Base-by-base conservation (phyloP, 2,329 filamentous ascomycete species). In the Tolypocladium tundrense region DNA sequence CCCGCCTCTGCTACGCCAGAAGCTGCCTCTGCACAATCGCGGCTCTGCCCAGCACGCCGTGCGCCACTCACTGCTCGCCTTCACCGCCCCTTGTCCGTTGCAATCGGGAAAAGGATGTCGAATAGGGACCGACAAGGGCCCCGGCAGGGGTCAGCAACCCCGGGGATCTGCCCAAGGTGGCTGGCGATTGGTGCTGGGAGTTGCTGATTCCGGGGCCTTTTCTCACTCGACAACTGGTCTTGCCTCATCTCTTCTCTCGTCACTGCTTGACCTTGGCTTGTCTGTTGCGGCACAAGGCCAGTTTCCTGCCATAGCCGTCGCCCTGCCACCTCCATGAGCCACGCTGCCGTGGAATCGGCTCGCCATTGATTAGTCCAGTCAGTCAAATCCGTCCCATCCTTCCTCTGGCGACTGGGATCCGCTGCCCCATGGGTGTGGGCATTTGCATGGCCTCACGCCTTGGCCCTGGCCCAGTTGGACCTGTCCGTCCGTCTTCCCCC, bases 31-130 rank as follows among this genome's bases (percentile, higher is more conserved):
- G 27, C 27, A n/a, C 27, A 16, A 19, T n/a, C 9, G 27, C 27
- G 16, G 27, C 48, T 51, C 27, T 51, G 2, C 16, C 27, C 19
- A 35, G 48, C 53, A 43, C 40, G 40, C 27, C 16, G 31, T 27
- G 37, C 53, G 53, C n/a, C 53, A 31, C 21, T 13, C 31, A 2
- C 48, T 51, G 48, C 31, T 52, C 21, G 35, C n/a, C 52, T 14
- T 55, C 54, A 55, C 54, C 54, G 54, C 54, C 54, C 54, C 54
- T 48, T 45, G 41, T 54, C 40, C 41, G 11, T 37, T 24, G 41
- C 53, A 40, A 42, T 24, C 53, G 37, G 53, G 16, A 9, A 40
- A 7, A 43, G 27, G 39, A 27, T 24, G 19, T 53, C 35, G 33
- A 53, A 24, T 40, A 19, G 2, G 13, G 14, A 11, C 16, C 21